A percentile compares a stretch with the other conserved stretches of the same genome.
These are phyloP conservation scores for Solanum sejunctum DNA, from an alignment of 257 asterid species.

Conservation along the genomic window DNA sequence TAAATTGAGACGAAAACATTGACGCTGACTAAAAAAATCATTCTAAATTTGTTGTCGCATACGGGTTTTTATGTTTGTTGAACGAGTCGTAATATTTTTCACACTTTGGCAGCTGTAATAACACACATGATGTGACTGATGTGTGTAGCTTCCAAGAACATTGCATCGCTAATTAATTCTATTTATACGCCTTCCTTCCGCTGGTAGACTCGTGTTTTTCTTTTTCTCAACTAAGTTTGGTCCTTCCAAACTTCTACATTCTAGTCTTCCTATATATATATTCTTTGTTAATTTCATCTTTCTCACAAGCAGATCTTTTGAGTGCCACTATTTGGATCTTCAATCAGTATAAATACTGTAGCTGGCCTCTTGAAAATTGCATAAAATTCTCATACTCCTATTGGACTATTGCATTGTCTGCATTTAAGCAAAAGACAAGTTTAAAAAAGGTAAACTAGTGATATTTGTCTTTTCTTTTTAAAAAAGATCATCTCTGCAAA, in stretches of 20 bases:
- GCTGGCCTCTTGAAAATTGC: not conserved
- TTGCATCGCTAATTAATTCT: not conserved
- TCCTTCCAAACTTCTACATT: not conserved
- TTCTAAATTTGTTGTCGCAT: not conserved
- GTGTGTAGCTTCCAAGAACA: constrained; percentile 3
- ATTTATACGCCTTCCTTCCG: not conserved
- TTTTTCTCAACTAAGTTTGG: not conserved
- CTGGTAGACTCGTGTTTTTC: not conserved
- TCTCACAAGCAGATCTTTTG: not conserved
- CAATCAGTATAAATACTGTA: not conserved
- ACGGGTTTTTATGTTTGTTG: not conserved
- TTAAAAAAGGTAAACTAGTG: not conserved
- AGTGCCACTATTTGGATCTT: not conserved
- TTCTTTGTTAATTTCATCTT: not conserved
- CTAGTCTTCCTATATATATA: not conserved
- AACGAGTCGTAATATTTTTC: not conserved
- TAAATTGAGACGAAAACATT: not conserved
- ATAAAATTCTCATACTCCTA: not conserved
- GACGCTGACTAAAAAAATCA: too few species aligned
- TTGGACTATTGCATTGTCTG: not conserved
- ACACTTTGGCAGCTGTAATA: constrained; percentile 21
- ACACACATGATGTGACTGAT: constrained; percentile 1
- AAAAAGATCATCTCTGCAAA: not conserved
- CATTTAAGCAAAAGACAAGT: not conserved
- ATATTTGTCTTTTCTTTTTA: not conserved